These are phyloP conservation scores for Phyllosticta citrichinensis DNA, from an alignment of 2,329 filamentous ascomycete genomes.

Conservation along the genomic window DNA sequence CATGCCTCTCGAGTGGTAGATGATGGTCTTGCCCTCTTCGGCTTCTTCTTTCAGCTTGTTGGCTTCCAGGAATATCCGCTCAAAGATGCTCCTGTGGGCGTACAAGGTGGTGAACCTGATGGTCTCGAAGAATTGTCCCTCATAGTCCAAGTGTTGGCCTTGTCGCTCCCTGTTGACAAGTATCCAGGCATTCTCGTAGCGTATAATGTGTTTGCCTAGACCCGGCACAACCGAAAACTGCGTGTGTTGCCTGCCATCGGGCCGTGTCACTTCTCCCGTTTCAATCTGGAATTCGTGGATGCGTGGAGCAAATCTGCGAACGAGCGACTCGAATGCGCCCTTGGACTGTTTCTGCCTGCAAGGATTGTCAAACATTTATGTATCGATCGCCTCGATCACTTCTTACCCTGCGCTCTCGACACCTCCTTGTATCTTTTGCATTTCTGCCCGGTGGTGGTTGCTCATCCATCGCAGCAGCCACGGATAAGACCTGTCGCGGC, in stretches of 20 bases:
- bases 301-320: conserved; percentile 48
- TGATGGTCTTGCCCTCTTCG: conserved; percentile 84
- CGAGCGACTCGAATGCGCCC: conserved; percentile 42
- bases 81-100: conserved; percentile 78
- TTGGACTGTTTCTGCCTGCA: conserved; percentile 21
- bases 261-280: conserved; percentile 50
- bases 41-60: conserved; percentile 68
- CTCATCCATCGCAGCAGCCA: conserved; percentile 96
- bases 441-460: conserved; percentile 40
- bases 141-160: conserved; percentile 59
- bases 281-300: conserved; percentile 56
- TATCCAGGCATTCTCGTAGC: conserved; percentile 79
- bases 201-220: conserved; percentile 78
- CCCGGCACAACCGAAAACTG: conserved; percentile 85
- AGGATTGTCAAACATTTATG: not conserved
- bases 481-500: conserved; percentile 83
- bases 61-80: conserved; percentile 80
- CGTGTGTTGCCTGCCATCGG: conserved; percentile 61
- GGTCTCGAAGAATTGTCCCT: conserved; percentile 87
- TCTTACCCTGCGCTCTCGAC: not conserved
- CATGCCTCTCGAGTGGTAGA: conserved; percentile 69
- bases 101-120: conserved; percentile 88
- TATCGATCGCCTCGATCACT: too few species aligned
- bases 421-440: conserved; percentile 36
- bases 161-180: conserved; percentile 80